Conservation (phyloP, 495 filamentous ascomycete species). For the Xylona heveae region DNA sequence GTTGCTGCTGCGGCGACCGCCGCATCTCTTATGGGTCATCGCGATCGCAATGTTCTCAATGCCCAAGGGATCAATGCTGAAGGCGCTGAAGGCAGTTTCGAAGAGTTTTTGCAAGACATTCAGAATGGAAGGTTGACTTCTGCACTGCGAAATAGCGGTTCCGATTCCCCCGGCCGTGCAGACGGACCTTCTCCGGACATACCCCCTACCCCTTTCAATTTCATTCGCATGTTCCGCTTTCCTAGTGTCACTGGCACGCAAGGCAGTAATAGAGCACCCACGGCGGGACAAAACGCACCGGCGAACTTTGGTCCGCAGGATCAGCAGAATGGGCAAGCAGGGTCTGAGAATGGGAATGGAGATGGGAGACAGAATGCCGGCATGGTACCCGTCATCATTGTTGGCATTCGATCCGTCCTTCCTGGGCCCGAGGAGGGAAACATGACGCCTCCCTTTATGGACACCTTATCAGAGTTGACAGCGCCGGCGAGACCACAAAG, state of each 20-base stretch:
- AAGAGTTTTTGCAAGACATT: conserved; percentile 17
- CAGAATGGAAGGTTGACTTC: conserved; percentile 23
- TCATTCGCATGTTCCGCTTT: conserved; percentile 26
- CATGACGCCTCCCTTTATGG: conserved; percentile 34
- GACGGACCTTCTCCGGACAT: conserved; percentile 4
- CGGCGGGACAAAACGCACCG: no score
- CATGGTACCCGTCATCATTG: conserved; percentile 46
- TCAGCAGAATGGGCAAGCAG: conserved; percentile 2
- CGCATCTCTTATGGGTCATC: conserved; percentile 21
- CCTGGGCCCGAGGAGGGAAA: conserved; percentile 21
- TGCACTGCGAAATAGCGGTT: conserved; percentile 15
- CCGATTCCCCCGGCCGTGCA: conserved; percentile 9
- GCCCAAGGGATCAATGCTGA: conserved; percentile 15
- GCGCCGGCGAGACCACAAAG: conserved; percentile 16
- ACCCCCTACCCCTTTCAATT: conserved; percentile 17
- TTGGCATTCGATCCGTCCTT: conserved; percentile 50
- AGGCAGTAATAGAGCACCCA: no score
- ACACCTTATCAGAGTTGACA: conserved; percentile 30
- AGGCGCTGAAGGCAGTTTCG: conserved; percentile 10
- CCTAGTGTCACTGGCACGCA: no score
- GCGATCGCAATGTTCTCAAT: conserved; percentile 17
- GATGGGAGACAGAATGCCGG: no score
- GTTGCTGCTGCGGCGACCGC: conserved; percentile 24
- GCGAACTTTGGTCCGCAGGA: no score
- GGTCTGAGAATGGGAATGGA: not conserved